phyloP scores from a whole-genome alignment of 2,329 filamentous ascomycete genomes.

The Chrysoporthe deuterocubensis region DNA sequence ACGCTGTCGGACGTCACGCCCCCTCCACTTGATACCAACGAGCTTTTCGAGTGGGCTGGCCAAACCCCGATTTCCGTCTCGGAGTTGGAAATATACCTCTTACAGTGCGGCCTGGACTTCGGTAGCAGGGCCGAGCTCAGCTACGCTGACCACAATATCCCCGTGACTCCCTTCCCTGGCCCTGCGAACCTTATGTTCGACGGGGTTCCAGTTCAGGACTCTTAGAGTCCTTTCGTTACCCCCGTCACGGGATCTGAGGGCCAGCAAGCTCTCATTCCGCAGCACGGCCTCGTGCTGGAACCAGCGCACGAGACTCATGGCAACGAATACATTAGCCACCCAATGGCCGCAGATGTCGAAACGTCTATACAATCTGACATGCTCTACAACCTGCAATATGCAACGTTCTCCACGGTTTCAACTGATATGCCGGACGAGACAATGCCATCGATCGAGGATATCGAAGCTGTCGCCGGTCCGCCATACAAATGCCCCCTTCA shows the following conservation, averaged over 20 bases:
- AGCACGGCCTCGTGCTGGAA: not conserved
- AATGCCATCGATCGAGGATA: not conserved
- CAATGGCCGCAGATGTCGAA: not conserved
- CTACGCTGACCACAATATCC: not conserved
- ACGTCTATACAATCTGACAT: too few relatives aligned
- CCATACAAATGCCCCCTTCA: slow-evolving; percentile 10
- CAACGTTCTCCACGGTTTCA: not conserved
- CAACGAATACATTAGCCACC: not conserved
- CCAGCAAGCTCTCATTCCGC: not conserved
- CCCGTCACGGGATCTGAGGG: slow-evolving; percentile 10
- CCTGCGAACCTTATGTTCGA: slow-evolving; percentile 13
- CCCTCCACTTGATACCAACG: not conserved
- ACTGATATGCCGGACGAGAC: not conserved
- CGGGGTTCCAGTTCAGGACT: slow-evolving; percentile 18
- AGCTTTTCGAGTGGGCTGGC: not conserved
- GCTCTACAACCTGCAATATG: not conserved
- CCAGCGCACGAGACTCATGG: not conserved
- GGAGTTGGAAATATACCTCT: not conserved
- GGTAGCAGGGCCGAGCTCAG: not conserved
- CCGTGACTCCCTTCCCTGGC: slow-evolving; percentile 17
- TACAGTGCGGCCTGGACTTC: not conserved
- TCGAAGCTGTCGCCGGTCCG: not conserved
- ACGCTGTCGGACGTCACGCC: not conserved
- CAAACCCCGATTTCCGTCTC: not conserved
- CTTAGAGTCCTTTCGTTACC: slow-evolving; percentile 16